phyloP scores from a whole-genome alignment of 352 stramenopile genomes.

The Pythium catenulatum region DNA sequence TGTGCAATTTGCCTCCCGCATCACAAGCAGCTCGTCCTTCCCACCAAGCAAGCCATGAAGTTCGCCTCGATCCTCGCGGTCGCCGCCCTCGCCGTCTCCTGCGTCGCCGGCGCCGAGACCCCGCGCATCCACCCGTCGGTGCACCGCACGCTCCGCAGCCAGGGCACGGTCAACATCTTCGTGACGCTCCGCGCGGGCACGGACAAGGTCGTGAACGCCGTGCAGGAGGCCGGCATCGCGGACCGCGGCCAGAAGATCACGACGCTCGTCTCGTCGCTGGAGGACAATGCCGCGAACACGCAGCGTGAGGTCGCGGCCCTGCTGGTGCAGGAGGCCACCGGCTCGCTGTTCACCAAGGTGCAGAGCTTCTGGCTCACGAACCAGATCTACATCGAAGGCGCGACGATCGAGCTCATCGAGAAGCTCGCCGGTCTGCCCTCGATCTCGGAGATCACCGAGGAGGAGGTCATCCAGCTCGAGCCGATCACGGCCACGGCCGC shows the following conservation, averaged over 20 bases:
- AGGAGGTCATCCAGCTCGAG: slow-evolving; percentile 6
- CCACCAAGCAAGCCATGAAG: too few species aligned
- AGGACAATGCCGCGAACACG: slow-evolving; percentile 5
- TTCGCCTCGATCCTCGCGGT: slow-evolving; percentile 3
- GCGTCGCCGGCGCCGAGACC: background rate
- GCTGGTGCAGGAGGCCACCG: slow-evolving; percentile 13
- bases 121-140: slow-evolving; percentile 45
- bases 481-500: background rate
- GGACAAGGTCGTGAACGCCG: slow-evolving; percentile 16
- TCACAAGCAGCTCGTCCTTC: too few species aligned
- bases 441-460: slow-evolving; percentile 2
- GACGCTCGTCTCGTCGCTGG: slow-evolving; percentile 16
- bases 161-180: slow-evolving; percentile 64
- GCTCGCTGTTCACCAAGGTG: slow-evolving; percentile 3
- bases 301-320: slow-evolving; percentile 33
- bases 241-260: slow-evolving; percentile 46
- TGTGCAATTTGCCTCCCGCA: background rate
- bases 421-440: background rate
- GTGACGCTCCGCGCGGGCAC: slow-evolving; percentile 54
- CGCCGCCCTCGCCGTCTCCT: background rate
- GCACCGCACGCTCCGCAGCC: slow-evolving; percentile 46
- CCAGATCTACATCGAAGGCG: slow-evolving; percentile 41
- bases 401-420: slow-evolving; percentile 20
- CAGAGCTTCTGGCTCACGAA: slow-evolving; percentile 59
- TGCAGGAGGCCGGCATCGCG: slow-evolving; percentile 34